Percentiles rank a stretch among this genome's conserved stretches.
Evolutionary conservation across 495 filamentous ascomycete species (phyloP).

Genomic region (Podospora australis): DNA sequence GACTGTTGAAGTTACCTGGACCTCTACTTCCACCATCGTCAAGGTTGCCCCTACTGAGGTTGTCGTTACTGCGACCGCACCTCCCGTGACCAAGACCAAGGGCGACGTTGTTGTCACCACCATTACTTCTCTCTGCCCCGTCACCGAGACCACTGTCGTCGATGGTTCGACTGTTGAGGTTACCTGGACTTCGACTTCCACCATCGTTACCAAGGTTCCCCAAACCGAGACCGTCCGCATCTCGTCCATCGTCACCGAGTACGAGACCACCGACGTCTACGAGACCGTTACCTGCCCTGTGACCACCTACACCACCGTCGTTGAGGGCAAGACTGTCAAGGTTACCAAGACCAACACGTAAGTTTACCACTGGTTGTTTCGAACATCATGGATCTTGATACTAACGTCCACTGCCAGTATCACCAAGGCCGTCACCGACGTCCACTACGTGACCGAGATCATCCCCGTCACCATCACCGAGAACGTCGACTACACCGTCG

Average conservation of each 20-base stretch:
- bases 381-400: neutral
- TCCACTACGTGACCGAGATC: slow-evolving; percentile 18
- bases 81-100: slow-evolving; percentile 34
- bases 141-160: slow-evolving; percentile 39
- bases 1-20: slow-evolving; percentile 37
- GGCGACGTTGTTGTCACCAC: slow-evolving; percentile 32
- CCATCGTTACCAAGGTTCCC: slow-evolving; percentile 21
- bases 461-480: slow-evolving; percentile 20
- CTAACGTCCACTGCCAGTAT: slow-evolving; percentile 11
- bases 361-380: neutral
- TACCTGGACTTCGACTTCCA: slow-evolving; percentile 38
- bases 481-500: slow-evolving; percentile 8
- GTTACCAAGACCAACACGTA: slow-evolving; percentile 39
- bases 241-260: slow-evolving; percentile 30
- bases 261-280: slow-evolving; percentile 35
- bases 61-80: slow-evolving; percentile 28
- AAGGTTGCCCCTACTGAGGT: slow-evolving; percentile 18
- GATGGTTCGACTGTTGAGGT: slow-evolving; percentile 35
- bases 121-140: slow-evolving; percentile 34
- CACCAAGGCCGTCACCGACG: slow-evolving; percentile 27
- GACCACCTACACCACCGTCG: slow-evolving; percentile 36
- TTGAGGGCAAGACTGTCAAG: slow-evolving; percentile 32
- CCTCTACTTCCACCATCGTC: slow-evolving; percentile 33
- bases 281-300: slow-evolving; percentile 38
- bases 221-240: slow-evolving; percentile 27